A percentile compares a stretch with the other conserved stretches of the same genome.
These are phyloP conservation scores for Durusdinium trenchii DNA, from an alignment of 73 alveolate species.

Conservation along the genomic window DNA sequence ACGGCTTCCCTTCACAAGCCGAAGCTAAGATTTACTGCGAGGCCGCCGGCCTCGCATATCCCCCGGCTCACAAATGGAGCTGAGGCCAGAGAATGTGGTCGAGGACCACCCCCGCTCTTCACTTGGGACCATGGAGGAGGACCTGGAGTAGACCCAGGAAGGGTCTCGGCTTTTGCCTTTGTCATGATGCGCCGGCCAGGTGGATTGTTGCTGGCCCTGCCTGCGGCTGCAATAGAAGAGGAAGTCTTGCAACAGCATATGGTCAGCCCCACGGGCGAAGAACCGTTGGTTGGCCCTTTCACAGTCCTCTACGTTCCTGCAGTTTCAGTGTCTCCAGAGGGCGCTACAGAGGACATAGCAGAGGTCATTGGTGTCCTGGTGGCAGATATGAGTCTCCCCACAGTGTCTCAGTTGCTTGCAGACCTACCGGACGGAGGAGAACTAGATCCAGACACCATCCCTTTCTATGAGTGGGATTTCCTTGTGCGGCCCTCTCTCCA, in stretches of 20 bases:
- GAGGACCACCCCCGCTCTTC: background rate
- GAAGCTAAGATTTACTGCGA: background rate
- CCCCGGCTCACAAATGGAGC: background rate
- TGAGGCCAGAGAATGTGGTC: background rate
- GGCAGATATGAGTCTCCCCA: background rate
- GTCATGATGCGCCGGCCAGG: background rate
- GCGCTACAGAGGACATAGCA: background rate
- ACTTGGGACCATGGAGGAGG: background rate
- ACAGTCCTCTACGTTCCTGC: background rate
- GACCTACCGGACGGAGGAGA: background rate
- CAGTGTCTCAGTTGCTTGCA: background rate
- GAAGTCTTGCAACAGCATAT: background rate
- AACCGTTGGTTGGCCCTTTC: background rate
- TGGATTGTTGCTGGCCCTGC: background rate
- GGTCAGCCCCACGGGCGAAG: background rate
- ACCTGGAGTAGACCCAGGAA: background rate
- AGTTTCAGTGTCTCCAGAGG: background rate
- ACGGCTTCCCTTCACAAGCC: background rate
- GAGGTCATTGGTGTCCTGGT: background rate
- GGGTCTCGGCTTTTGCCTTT: background rate
- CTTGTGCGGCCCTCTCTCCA: background rate
- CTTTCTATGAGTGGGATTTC: background rate
- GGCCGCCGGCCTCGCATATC: background rate
- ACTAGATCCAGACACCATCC: background rate
- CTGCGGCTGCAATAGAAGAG: background rate